These are phyloP conservation scores for Xylaria sp. DNA, from an alignment of 2,329 filamentous ascomycete species.

Conservation along the genomic window DNA sequence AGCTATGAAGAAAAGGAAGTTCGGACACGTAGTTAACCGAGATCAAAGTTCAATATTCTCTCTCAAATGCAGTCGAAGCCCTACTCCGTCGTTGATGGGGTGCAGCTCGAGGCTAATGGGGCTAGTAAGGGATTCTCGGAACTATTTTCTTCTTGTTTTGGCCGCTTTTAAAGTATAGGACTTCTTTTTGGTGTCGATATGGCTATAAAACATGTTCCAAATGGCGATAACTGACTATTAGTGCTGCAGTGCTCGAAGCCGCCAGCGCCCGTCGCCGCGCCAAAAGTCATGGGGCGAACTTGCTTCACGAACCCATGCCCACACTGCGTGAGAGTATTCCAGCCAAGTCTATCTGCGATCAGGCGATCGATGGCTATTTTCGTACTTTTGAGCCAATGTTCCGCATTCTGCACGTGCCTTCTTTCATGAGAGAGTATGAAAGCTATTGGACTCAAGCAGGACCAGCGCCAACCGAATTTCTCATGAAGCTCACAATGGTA, in stretches of 20 bases:
- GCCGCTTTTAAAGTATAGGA: no score
- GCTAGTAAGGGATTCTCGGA: background rate
- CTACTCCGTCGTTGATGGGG: conserved; percentile 26
- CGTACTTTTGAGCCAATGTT: conserved; percentile 43
- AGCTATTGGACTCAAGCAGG: conserved; percentile 34
- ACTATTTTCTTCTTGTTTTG: no score
- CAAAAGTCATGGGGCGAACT: conserved; percentile 30
- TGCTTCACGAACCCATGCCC: conserved; percentile 36
- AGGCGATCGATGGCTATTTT: conserved; percentile 40
- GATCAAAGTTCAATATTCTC: conserved; percentile 35
- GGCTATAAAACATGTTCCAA: no score
- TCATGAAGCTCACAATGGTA: conserved; percentile 44
- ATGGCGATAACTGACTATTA: no score
- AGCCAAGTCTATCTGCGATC: conserved; percentile 35
- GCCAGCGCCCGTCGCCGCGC: conserved; percentile 29
- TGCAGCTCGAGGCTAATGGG: conserved; percentile 24
- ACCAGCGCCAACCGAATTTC: conserved; percentile 17
- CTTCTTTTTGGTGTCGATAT: no score
- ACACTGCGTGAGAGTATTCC: conserved; percentile 37
- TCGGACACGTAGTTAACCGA: conserved; percentile 14
- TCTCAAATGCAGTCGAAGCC: conserved; percentile 37
- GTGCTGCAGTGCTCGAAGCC: conserved; percentile 27
- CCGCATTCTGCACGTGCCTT: conserved; percentile 43
- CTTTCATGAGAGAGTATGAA: conserved; percentile 41
- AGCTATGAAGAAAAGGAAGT: background rate